phyloP scores from a whole-genome alignment of 2,329 filamentous ascomycete genomes.

The Apiospora sp. region DNA sequence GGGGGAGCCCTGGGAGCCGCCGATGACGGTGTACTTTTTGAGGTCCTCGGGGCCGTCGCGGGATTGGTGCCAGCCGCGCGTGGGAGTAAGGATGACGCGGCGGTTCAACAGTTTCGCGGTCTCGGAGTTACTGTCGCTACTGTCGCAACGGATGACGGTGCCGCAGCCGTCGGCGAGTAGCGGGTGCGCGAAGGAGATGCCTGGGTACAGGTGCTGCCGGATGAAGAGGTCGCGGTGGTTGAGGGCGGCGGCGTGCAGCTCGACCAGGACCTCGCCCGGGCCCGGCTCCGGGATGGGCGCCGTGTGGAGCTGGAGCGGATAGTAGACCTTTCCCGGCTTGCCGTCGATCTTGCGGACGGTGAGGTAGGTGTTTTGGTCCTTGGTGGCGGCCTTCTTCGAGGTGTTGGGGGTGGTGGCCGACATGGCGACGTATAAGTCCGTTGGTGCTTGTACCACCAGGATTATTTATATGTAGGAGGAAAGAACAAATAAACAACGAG shows the following conservation, averaged over 20 bases:
- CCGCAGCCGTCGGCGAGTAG: slow-evolving; percentile 86
- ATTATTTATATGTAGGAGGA: too few species aligned
- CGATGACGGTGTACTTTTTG: slow-evolving; percentile 68
- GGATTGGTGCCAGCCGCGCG: slow-evolving; percentile 76
- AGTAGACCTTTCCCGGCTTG: slow-evolving; percentile 89
- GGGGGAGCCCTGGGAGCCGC: slow-evolving; percentile 70
- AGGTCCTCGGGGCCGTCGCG: slow-evolving; percentile 76
- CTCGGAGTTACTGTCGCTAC: slow-evolving; percentile 59
- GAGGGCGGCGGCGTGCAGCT: slow-evolving; percentile 80
- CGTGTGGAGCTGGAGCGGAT: slow-evolving; percentile 72
- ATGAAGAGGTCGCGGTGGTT: slow-evolving; percentile 98
- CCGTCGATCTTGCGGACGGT: slow-evolving; percentile 75
- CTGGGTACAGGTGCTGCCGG: slow-evolving; percentile 90
- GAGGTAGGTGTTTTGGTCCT: slow-evolving; percentile 51
- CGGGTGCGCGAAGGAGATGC: slow-evolving; percentile 79
- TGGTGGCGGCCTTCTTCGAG: not conserved
- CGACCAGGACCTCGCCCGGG: slow-evolving; percentile 75
- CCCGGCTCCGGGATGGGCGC: slow-evolving; percentile 70
- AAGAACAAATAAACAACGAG: not conserved
- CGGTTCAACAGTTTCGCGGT: slow-evolving; percentile 64
- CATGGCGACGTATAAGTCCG: not conserved
- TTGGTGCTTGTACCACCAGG: too few species aligned
- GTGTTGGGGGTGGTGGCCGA: not conserved
- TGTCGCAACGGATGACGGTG: slow-evolving; percentile 68
- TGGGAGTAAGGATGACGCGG: slow-evolving; percentile 80